Base-by-base conservation (phyloP, 2,329 filamentous ascomycete species). In the Phialocephala subalpina region DNA sequence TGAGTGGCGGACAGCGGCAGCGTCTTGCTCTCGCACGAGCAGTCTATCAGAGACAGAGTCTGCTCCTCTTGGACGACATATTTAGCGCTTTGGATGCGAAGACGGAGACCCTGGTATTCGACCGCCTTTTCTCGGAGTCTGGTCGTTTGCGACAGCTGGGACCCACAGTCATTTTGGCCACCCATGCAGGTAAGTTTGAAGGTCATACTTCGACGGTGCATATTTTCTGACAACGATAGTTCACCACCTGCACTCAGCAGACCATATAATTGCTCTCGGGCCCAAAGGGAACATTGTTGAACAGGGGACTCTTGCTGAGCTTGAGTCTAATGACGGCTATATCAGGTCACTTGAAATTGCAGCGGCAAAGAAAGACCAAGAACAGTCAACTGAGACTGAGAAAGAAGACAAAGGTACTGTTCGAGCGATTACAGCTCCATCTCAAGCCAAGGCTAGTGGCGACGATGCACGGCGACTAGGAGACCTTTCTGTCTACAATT, bases 181-280 rank as follows among this genome's bases (percentile, higher is more conserved):
- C 49, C 5, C 49, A 53, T n/a, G 49, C 7, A 38, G 35, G 35
- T 38, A 38, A 38, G 14, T 38, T 38, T 14, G 35, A 14, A 38
- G 7, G 7, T 38, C 35, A 38, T 7, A 7, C 35, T 38, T 14
- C 7, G 14, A 38, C 7, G 14, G 7, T 14, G 14, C 7, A 14
- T 20, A 9, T 18, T 8, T 25, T n/a, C 45, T 49, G 45, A 49
- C 22, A 49, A n/a, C 8, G 7, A 8, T 49, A 49, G 45, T 49
- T 20, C 45, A 49, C n/a, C 45, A 49, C 45, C 7, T 49, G 45
- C 45, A 18, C n/a, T 49, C 45, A 49, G 45, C 45, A 33, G 78
- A 80, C 67, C 75, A 79, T 45, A 75, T 80, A 22, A 72, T 80
- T 27, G 75, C 73, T 16, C 74, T 80, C 14, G 68, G 70, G 38